Conservation (phyloP, 805 yeast genomes). For the Schwanniomyces polymorphus region DNA sequence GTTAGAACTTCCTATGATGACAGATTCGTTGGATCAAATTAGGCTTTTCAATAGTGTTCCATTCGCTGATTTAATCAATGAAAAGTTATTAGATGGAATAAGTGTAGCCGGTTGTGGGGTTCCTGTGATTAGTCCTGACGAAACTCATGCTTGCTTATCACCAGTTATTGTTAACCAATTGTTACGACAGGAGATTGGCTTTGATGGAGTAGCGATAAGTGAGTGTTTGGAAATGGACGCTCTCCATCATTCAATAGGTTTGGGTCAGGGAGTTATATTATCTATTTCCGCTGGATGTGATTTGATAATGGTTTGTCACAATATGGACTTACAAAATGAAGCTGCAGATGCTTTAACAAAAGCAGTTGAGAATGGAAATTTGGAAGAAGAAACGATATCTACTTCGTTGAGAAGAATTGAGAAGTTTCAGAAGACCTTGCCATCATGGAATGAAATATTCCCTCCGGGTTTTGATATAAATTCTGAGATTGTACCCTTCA, state of each 20-base stretch:
- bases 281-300: constrained; percentile 69
- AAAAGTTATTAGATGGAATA: constrained; percentile 50
- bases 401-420: constrained; percentile 45
- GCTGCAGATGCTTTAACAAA: constrained; percentile 46
- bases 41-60: constrained; percentile 52
- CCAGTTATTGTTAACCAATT: constrained; percentile 52
- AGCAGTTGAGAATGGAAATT: constrained; percentile 39
- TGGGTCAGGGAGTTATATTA: constrained; percentile 64
- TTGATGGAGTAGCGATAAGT: constrained; percentile 56
- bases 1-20: constrained; percentile 58
- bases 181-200: constrained; percentile 50
- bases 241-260: constrained; percentile 59
- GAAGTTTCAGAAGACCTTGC: constrained; percentile 38
- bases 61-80: constrained; percentile 47
- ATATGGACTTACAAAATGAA: constrained; percentile 52
- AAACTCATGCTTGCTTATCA: constrained; percentile 61
- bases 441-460: constrained; percentile 47
- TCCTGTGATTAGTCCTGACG: constrained; percentile 59
- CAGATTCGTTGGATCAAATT: constrained; percentile 54
- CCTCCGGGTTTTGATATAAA: constrained; percentile 29
- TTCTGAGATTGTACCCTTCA: constrained; percentile 22
- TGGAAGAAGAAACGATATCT: constrained; percentile 42
- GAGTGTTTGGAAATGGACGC: constrained; percentile 68
- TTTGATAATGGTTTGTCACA: constrained; percentile 61
- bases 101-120: constrained; percentile 66